Percentiles rank a stretch among this genome's conserved stretches.
These are phyloP conservation scores for Cercophora sp. DNA, from an alignment of 495 filamentous ascomycete species.

Conservation along the genomic window DNA sequence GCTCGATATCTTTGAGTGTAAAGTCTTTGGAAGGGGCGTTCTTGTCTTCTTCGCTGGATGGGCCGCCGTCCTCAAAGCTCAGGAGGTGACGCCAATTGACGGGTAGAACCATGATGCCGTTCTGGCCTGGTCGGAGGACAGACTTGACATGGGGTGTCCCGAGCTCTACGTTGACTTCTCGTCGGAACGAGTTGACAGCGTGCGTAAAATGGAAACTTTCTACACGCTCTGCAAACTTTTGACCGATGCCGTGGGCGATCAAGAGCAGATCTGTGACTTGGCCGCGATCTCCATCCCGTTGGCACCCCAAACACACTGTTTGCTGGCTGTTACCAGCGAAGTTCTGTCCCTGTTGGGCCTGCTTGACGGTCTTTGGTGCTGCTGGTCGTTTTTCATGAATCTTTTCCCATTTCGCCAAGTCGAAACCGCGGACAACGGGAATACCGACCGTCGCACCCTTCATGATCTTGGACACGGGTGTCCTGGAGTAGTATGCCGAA, in stretches of 20 bases:
- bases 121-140: slow-evolving; percentile 63
- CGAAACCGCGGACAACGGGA: slow-evolving; percentile 82
- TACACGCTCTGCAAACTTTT: slow-evolving; percentile 92
- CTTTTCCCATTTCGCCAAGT: slow-evolving; percentile 69
- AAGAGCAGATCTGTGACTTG: slow-evolving; percentile 82
- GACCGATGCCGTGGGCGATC: slow-evolving; percentile 92
- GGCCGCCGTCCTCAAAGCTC: slow-evolving; percentile 72
- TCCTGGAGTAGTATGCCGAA: slow-evolving; percentile 71
- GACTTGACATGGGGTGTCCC: slow-evolving; percentile 67
- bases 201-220: slow-evolving; percentile 98
- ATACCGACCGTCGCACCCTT: slow-evolving; percentile 80
- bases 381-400: slow-evolving; percentile 51
- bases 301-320: slow-evolving; percentile 45
- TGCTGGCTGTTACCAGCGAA: slow-evolving; percentile 19
- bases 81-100: slow-evolving; percentile 86
- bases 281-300: slow-evolving; percentile 58
- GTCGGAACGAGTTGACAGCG: slow-evolving; percentile 85
- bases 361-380: slow-evolving; percentile 41
- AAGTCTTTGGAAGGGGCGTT: slow-evolving; percentile 57
- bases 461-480: slow-evolving; percentile 77
- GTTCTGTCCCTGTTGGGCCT: slow-evolving; percentile 10
- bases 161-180: slow-evolving; percentile 80
- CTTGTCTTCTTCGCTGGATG: slow-evolving; percentile 45
- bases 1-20: slow-evolving; percentile 83
- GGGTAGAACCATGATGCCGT: slow-evolving; percentile 54